Conservation (phyloP, 495 filamentous ascomycete species). For the Talaromyces borbonicus region DNA sequence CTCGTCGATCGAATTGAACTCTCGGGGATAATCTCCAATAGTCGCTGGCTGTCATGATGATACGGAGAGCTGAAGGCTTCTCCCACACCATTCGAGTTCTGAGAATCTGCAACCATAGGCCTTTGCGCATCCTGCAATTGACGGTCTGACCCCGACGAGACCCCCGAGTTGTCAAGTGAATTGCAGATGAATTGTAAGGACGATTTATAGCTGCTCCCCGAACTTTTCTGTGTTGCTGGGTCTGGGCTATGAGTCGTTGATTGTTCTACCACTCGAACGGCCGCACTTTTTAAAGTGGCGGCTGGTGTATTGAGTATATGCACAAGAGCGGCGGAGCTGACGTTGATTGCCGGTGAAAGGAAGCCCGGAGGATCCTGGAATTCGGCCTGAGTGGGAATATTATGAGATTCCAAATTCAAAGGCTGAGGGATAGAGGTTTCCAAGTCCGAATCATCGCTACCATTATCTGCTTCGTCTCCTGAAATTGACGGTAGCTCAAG, state of each 20-base stretch:
- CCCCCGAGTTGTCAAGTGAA: neutral
- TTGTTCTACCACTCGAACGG: slow-evolving; percentile 3
- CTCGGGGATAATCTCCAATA: neutral
- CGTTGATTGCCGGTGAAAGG: slow-evolving; percentile 13
- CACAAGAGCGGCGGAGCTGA: slow-evolving; percentile 13
- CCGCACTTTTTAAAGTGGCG: slow-evolving; percentile 8
- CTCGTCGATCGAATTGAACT: neutral
- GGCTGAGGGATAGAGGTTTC: slow-evolving; percentile 43
- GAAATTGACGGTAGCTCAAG: neutral
- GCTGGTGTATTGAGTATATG: slow-evolving; percentile 32
- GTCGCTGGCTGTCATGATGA: slow-evolving; percentile 4
- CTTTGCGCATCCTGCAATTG: neutral
- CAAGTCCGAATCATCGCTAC: slow-evolving; percentile 39
- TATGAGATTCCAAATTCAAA: slow-evolving; percentile 23
- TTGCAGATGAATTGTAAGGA: slow-evolving; percentile 20
- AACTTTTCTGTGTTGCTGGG: slow-evolving; percentile 7
- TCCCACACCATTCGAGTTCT: neutral
- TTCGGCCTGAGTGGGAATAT: slow-evolving; percentile 20
- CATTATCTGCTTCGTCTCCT: neutral
- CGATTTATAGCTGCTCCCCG: slow-evolving; percentile 22
- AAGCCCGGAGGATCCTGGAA: slow-evolving; percentile 15
- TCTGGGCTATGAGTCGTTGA: neutral
- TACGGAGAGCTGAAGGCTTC: neutral
- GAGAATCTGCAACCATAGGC: slow-evolving; percentile 5
- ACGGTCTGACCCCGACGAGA: neutral